Percentiles rank a stretch among this genome's conserved stretches.
Conservation (phyloP, 2,329 filamentous ascomycete species). For the Aspergillus udagawae region DNA sequence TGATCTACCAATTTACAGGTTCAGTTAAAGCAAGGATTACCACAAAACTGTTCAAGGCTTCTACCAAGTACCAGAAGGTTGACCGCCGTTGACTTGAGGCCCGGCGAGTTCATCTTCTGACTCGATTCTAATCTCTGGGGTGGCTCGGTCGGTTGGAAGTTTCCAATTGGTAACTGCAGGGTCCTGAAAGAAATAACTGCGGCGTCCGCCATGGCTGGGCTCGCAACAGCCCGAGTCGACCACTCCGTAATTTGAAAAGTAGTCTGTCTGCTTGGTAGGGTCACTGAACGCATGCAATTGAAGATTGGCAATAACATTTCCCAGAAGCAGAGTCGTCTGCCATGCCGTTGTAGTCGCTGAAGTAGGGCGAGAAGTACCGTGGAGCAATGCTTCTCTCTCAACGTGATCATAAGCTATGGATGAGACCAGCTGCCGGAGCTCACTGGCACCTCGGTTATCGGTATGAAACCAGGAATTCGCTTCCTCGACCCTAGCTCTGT, state of each 20-base stretch:
- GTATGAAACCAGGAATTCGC: slow-evolving; percentile 21
- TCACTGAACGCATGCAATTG: slow-evolving; percentile 13
- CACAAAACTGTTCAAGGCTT: neutral
- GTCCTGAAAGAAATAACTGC: slow-evolving; percentile 22
- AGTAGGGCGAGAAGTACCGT: neutral
- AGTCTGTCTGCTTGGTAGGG: slow-evolving; percentile 2
- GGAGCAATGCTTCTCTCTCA: slow-evolving; percentile 7
- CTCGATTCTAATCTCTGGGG: neutral
- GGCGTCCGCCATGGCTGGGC: slow-evolving; percentile 7
- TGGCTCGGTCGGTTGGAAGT: neutral
- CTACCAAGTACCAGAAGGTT: neutral
- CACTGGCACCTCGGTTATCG: slow-evolving; percentile 14
- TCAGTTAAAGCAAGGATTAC: neutral
- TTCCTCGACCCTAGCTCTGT: slow-evolving; percentile 10
- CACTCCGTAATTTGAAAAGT: slow-evolving; percentile 16
- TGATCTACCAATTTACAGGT: neutral
- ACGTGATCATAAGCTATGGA: slow-evolving; percentile 14
- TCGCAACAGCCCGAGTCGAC: slow-evolving; percentile 13
- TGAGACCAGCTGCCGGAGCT: slow-evolving; percentile 16
- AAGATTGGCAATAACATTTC: slow-evolving; percentile 20
- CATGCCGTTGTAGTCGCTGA: slow-evolving; percentile 8
- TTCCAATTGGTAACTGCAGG: slow-evolving; percentile 8
- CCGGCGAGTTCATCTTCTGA: neutral
- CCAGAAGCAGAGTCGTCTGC: slow-evolving; percentile 17
- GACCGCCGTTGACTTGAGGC: neutral